A percentile compares a stretch with the other conserved stretches of the same genome.
These are phyloP conservation scores for Aspergillus fijiensis DNA, from an alignment of 2,329 filamentous ascomycete species.

Conservation along the genomic window DNA sequence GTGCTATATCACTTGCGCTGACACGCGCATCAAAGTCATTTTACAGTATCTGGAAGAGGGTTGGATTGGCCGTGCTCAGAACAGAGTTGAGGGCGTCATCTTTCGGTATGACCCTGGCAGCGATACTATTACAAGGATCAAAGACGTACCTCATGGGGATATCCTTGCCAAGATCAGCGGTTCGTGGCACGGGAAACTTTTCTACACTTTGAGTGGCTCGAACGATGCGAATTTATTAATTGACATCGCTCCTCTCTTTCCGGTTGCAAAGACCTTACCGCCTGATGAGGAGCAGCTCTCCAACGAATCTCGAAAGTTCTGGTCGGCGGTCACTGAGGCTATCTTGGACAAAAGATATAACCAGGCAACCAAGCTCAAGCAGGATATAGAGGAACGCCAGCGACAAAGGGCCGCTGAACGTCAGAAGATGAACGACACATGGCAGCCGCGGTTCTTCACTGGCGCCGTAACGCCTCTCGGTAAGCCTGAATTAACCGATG, in stretches of 20 bases:
- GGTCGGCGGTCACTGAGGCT: conserved; percentile 82
- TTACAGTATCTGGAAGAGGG: conserved; percentile 91
- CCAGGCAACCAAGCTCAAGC: conserved; percentile 81
- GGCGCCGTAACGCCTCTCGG: conserved; percentile 59
- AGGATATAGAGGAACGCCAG: conserved; percentile 88
- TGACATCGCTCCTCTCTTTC: conserved; percentile 79
- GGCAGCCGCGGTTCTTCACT: conserved; percentile 86
- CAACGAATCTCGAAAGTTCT: conserved; percentile 87
- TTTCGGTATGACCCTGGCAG: conserved; percentile 88
- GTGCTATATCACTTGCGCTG: conserved; percentile 84
- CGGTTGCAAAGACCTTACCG: conserved; percentile 76
- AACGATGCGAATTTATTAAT: conserved; percentile 69
- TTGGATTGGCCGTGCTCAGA: conserved; percentile 88
- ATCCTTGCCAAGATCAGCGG: conserved; percentile 80
- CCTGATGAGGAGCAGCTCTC: conserved; percentile 75
- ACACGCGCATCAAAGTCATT: conserved; percentile 87
- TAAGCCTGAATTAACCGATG: conserved; percentile 61
- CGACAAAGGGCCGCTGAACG: conserved; percentile 79
- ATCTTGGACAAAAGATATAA: conserved; percentile 80
- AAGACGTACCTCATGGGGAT: conserved; percentile 82
- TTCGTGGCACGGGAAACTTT: conserved; percentile 75
- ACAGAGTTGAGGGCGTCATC: conserved; percentile 85
- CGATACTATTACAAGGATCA: conserved; percentile 74
- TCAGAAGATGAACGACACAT: conserved; percentile 66
- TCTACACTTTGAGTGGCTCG: conserved; percentile 54